phyloP scores from a whole-genome alignment of 306 rosid genomes.

The cucumber (Cucumis sativus) region DNA sequence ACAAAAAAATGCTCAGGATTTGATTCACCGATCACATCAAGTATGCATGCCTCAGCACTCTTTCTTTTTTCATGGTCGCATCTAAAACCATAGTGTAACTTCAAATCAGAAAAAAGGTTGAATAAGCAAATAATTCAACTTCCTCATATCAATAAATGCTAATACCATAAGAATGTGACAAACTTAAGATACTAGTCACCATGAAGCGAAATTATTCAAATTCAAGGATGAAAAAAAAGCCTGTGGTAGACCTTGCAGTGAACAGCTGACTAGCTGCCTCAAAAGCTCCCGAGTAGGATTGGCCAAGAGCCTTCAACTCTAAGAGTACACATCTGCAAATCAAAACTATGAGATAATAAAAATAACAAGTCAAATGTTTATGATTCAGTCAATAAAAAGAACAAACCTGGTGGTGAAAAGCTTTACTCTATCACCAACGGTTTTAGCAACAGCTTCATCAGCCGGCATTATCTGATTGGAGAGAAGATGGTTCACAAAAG shows the following conservation, averaged over 20 bases:
- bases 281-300: slow-evolving; percentile 32
- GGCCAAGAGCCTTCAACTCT: slow-evolving; percentile 62
- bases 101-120: not conserved
- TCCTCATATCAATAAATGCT: too few relatives aligned
- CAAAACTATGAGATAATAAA: not conserved
- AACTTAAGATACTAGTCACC: too few relatives aligned
- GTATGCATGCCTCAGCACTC: slow-evolving; percentile 48
- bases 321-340: slow-evolving; percentile 44
- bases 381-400: not conserved
- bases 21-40: slow-evolving; percentile 49
- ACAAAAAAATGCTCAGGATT: slow-evolving; percentile 75
- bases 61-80: slow-evolving; percentile 51
- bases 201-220: not conserved
- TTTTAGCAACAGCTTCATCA: slow-evolving; percentile 38
- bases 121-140: too few relatives aligned
- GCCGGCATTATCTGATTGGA: slow-evolving; percentile 53
- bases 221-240: not conserved
- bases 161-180: too few relatives aligned
- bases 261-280: slow-evolving; percentile 48
- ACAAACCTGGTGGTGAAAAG: slow-evolving; percentile 65
- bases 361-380: not conserved
- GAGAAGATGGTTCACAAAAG: slow-evolving; percentile 64
- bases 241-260: slow-evolving; percentile 36
- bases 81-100: slow-evolving; percentile 24
- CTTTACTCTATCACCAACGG: slow-evolving; percentile 45